Base-by-base conservation (phyloP, 2,329 filamentous ascomycete genomes). In the Monosporascus sp. region DNA sequence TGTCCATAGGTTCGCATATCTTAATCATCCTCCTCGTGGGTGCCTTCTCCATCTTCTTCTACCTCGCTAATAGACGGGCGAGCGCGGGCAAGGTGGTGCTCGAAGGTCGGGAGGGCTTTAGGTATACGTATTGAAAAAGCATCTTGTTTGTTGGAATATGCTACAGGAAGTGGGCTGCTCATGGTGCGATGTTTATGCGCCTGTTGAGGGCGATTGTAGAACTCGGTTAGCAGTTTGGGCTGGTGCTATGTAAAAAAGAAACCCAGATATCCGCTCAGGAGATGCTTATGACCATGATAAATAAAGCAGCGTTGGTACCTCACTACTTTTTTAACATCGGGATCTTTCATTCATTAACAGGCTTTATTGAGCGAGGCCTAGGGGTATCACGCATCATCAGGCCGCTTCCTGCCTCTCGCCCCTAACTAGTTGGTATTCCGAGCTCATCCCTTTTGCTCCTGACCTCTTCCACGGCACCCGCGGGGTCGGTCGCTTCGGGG, bases 1-100 rank as follows among this genome's bases (percentile, higher is more conserved):
- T 87, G 16, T 84, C 80, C 14, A 85, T 88, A 53, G 84, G 79
- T n/a, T 82, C 78, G 3, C 81, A 85, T 59, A 70, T 82, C n/a
- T 58, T 84, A 52, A 82, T 85, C 54, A 78, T 86, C 53, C 71
- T 55, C 1, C 72, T 83, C 27, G 76, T 86, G 16, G 72, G 62
- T 0, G 54, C 72, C 5, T 82, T 85, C 56, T 76, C 78, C 0
- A 37, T 73, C 2, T 78, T 79, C 56, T 86, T 86, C 60, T 78
- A 74, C 58, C 60, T 67, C 31, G 71, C 73, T 11, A 86, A 86
- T 62, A 67, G 66, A 52, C 65, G 68, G 52, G 79, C 82, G 62
- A 68, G 62, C 9, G 69, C 63, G 44, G 80, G 79, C 1, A 71
- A 72, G 61, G 70, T 65, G 37, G 51, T 79, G 2, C 71, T 86